Base-by-base conservation (phyloP, 805 yeast genomes). In the Ogataea henricii region DNA sequence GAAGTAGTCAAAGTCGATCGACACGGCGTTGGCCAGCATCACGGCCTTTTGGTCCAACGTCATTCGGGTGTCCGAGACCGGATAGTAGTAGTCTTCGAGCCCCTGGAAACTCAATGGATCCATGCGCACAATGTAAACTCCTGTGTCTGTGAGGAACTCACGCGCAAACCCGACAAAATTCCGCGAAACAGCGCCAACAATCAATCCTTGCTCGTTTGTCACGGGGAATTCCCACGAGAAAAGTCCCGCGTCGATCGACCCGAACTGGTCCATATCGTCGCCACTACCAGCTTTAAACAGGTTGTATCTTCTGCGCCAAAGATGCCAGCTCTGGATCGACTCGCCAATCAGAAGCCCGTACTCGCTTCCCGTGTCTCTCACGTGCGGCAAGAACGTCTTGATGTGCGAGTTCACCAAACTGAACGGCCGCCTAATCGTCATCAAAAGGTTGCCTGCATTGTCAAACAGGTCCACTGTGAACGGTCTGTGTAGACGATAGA, bases 151-250 rank as follows among this genome's bases (percentile, higher is more conserved):
- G 61, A 92, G 85, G 59, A 91, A 68, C 63, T 94, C 99, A 59
- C 97, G 77, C 2, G 95, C 96, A 35, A 94, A 69, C 0, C 99
- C 99, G 5, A 87, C 96, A 94, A 96, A 94, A 66, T 90, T 90
- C 58, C 98, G 77, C 65, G 89, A 94, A 1, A 94, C 92, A 1
- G 87, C 74, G 0, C 86, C 96, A 46, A 86, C 69, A 0, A 87
- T 78, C 13, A 74, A 69, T 0, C 83, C 84, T 1, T 70, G 44
- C 33, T 74, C 82, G 63, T 89, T 81, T 29, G 57, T 60, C 2
- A 89, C 86, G 0, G 95, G 91, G 66, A 94, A 94, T 47, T 86
- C 88, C 73, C 90, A 92, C 9, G 96, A 77, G 41, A 94, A 69
- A 50, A 92, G 85, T 2, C 92, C 92, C 0, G 96, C 82, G 68